phyloP scores from a whole-genome alignment of 345 rosid genomes.

The Carallia brachiata region DNA sequence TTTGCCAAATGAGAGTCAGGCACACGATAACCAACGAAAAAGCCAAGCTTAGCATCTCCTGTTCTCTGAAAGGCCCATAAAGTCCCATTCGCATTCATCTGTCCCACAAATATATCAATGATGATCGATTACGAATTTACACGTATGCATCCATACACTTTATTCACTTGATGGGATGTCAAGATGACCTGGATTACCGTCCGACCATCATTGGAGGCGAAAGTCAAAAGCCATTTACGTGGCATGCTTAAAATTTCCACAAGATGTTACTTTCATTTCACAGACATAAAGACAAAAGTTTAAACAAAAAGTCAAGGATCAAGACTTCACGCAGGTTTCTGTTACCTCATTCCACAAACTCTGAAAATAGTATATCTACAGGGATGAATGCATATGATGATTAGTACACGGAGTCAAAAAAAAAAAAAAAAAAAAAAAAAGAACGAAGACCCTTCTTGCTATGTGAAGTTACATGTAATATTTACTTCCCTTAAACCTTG shows the following conservation, averaged over 20 bases:
- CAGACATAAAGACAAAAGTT: background rate
- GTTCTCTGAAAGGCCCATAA: background rate
- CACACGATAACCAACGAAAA: background rate
- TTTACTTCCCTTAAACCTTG: too few relatives aligned
- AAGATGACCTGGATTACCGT: too few relatives aligned
- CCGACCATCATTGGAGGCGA: background rate
- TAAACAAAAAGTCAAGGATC: background rate
- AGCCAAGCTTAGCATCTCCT: background rate
- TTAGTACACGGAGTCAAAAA: background rate
- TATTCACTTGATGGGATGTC: background rate
- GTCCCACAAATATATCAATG: background rate
- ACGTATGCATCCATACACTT: background rate
- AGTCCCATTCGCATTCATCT: background rate
- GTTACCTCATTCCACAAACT: background rate
- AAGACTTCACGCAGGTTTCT: background rate
- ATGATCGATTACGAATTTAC: background rate
- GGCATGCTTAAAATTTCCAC: background rate
- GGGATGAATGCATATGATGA: background rate
- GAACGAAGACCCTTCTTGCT: too few relatives aligned
- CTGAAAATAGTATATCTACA: background rate
- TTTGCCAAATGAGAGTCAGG: background rate
- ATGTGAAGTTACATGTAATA: background rate
- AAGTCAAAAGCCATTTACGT: background rate
- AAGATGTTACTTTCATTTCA: background rate
- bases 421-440: too few relatives aligned